phyloP scores from a whole-genome alignment of 1,284 basidiomycete genomes.

The Malassezia furfur region DNA sequence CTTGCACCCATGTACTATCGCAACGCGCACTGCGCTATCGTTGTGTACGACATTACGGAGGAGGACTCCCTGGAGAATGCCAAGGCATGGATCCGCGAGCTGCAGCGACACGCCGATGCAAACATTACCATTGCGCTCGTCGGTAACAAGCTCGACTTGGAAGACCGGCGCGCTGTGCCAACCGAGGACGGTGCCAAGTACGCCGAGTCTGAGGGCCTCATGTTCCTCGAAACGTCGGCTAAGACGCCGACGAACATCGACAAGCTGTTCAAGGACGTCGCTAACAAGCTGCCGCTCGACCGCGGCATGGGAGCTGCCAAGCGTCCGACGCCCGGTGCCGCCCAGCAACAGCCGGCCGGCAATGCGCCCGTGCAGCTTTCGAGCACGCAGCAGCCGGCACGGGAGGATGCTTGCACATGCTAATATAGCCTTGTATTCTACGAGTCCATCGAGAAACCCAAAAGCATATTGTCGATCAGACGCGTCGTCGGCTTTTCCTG shows the following conservation, averaged over 20 bases:
- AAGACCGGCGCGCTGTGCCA: constrained; percentile 50
- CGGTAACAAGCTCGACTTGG: constrained; percentile 85
- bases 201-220: constrained; percentile 83
- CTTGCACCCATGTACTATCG: constrained; percentile 49
- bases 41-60: constrained; percentile 46
- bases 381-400: neutral
- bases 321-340: constrained; percentile 5
- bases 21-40: constrained; percentile 46
- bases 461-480: constrained; percentile 81
- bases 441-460: constrained; percentile 53
- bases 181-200: constrained; percentile 65
- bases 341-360: neutral
- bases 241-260: constrained; percentile 83
- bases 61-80: constrained; percentile 75
- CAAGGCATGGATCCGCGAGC: constrained; percentile 87
- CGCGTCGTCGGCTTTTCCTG: constrained; percentile 60
- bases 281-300: constrained; percentile 42
- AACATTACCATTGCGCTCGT: constrained; percentile 74
- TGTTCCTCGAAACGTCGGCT: constrained; percentile 93
- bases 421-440: constrained; percentile 5
- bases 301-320: constrained; percentile 19
- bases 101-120: constrained; percentile 92
- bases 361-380: constrained; percentile 13
- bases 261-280: constrained; percentile 54
- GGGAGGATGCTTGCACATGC: constrained; percentile 14